Conservation (phyloP, 2,329 filamentous ascomycete species). For the Diplodia seriata region DNA sequence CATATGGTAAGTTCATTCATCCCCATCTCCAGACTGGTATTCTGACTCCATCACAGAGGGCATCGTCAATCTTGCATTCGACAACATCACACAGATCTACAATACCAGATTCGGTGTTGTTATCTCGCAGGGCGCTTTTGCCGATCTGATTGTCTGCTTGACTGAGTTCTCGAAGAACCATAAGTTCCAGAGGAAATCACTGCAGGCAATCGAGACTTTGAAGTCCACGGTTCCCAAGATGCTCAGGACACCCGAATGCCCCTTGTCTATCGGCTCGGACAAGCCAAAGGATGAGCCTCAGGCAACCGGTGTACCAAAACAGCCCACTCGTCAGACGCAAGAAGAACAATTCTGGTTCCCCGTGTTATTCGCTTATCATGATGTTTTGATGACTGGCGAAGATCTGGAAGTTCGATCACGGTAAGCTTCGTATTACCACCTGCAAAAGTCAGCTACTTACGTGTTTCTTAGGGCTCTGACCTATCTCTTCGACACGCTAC, state of each 20-base stretch:
- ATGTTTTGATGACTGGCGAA: conserved; percentile 98
- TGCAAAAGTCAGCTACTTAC: neutral
- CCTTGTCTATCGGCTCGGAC: conserved; percentile 72
- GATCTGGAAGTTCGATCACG: conserved; percentile 90
- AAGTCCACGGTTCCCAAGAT: conserved; percentile 94
- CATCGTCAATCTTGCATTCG: conserved; percentile 95
- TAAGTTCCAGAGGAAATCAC: conserved; percentile 96
- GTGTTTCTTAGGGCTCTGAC: conserved; percentile 70
- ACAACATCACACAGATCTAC: conserved; percentile 95
- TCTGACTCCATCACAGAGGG: conserved; percentile 65
- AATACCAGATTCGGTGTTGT: conserved; percentile 94
- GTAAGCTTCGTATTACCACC: conserved; percentile 39
- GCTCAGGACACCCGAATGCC: conserved; percentile 94
- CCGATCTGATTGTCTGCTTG: conserved; percentile 92
- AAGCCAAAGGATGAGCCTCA: conserved; percentile 57
- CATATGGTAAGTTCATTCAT: conserved; percentile 64
- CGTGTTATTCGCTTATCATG: conserved; percentile 96
- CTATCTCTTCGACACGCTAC: conserved; percentile 94
- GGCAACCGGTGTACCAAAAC: conserved; percentile 62
- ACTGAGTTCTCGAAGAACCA: conserved; percentile 99
- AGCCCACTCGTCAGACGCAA: conserved; percentile 80
- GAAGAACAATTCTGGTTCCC: conserved; percentile 99
- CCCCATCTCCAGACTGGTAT: conserved; percentile 32
- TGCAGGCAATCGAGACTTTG: conserved; percentile 92
- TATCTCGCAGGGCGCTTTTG: conserved; percentile 94